Evolutionary conservation across 768 basidiomycete genomes (phyloP), one percentile per base, ranked within the genome.

Genomic region (Psilocybe tampanensis): DNA sequence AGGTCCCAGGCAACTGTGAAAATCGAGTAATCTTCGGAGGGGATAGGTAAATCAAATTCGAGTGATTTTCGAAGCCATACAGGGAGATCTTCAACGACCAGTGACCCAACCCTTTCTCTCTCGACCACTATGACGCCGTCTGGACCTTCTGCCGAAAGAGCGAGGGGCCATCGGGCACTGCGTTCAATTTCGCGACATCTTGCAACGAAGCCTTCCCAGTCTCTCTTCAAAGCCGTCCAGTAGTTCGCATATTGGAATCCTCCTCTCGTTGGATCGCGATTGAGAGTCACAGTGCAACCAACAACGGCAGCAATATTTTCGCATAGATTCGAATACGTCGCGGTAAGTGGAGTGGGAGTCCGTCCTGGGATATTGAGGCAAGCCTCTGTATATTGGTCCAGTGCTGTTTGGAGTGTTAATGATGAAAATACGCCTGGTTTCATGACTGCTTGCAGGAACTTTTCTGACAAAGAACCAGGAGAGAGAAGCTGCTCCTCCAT

Each of bases 131-230:
- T 69, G 24, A 89, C 72, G 29, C 82, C 80, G 45, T 75, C 68
- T 47, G 72, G 66, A 32, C 70, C 73, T 42, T 76, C 71, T 21
- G 78, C 67, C 39, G 85, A 87, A 33, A 94, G 78, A 15, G 80
- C 80, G 23, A 94, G 80, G 1, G 93, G 93, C 85, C 90, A 89
- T 43, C 91, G 83, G 32, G 89, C 90, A 59, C 85, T 86, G 42
- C 91, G 87, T 72, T 97, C 95, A n/a, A 95, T 79, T 61, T 94
- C 93, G 52, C 90, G 84, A 66, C 93, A 95, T 55, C 92, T 83
- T 8, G 95, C 90, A 59, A 95, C 86, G 65, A 98, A 95, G 2
- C 95, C 94, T 66, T 98, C 91, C 95, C 96, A 98, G 64, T 98
- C 95, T 44, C 91, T 77, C 70, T 92, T 95, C 64, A 97, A 72